These are phyloP conservation scores for Lolium rigidum DNA, from an alignment of 176 grass and related monocot species.

Conservation along the genomic window DNA sequence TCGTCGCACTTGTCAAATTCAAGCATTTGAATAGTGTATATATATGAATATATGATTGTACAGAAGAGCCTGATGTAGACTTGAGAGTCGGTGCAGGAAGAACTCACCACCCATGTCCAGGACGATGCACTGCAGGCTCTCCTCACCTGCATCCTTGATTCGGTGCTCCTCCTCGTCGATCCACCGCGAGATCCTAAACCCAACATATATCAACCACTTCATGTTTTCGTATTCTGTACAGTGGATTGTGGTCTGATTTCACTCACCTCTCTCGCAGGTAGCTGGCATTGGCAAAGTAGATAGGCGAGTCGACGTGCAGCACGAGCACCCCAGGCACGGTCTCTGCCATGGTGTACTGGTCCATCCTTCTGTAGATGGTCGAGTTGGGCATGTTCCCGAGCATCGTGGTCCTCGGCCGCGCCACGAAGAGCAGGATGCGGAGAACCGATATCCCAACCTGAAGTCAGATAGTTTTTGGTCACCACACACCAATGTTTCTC, in stretches of 20 bases:
- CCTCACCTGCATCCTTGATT: constrained; percentile 32
- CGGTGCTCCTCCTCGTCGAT: constrained; percentile 63
- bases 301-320: constrained; percentile 60
- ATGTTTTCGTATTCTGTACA: too few relatives aligned
- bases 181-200: constrained; percentile 69
- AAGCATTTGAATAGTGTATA: neutral
- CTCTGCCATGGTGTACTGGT: constrained; percentile 53
- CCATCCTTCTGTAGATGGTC: constrained; percentile 55
- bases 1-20: neutral
- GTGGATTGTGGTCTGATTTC: too few relatives aligned
- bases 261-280: constrained; percentile 70
- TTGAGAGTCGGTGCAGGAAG: too few relatives aligned
- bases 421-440: constrained; percentile 58
- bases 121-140: constrained; percentile 55
- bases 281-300: constrained; percentile 77
- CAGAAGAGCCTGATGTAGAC: too few relatives aligned
- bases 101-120: constrained; percentile 80
- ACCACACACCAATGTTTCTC: too few relatives aligned
- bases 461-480: neutral
- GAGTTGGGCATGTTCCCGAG: constrained; percentile 73
- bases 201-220: neutral
- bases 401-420: constrained; percentile 58
- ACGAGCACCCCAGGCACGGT: constrained; percentile 57
- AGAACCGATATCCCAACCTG: constrained; percentile 62
- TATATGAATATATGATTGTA: neutral